These are phyloP conservation scores for Neurospora hispaniola DNA, from an alignment of 495 filamentous ascomycete species.

Conservation along the genomic window DNA sequence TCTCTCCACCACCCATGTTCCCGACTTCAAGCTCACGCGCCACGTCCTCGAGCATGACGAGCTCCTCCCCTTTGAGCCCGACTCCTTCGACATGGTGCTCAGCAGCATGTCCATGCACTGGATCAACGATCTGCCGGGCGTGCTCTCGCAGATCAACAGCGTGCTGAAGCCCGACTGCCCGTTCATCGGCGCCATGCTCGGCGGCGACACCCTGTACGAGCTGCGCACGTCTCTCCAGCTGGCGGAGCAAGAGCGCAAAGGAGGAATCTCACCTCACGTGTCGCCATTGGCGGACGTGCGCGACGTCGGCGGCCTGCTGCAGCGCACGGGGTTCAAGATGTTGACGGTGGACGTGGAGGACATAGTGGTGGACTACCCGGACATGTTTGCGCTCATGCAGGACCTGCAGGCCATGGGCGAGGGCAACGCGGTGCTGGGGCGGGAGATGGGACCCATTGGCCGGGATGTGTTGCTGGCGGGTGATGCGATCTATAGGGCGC, in stretches of 20 bases:
- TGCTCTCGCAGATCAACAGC: constrained; percentile 68
- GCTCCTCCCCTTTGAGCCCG: constrained; percentile 62
- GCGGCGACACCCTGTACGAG: constrained; percentile 90
- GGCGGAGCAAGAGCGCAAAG: constrained; percentile 76
- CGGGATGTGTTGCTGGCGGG: constrained; percentile 80
- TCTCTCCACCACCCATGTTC: constrained; percentile 56
- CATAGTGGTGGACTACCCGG: constrained; percentile 90
- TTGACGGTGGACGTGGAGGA: constrained; percentile 96
- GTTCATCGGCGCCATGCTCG: constrained; percentile 92
- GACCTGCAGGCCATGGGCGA: constrained; percentile 95
- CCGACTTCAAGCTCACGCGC: constrained; percentile 54
- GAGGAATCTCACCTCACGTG: constrained; percentile 78
- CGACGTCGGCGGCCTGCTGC: constrained; percentile 81
- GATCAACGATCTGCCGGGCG: constrained; percentile 88
- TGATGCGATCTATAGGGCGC: constrained; percentile 76
- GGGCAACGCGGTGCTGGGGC: constrained; percentile 72
- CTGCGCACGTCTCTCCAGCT: constrained; percentile 89
- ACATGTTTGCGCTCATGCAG: constrained; percentile 80
- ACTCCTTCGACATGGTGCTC: constrained; percentile 78
- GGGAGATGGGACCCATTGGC: constrained; percentile 62
- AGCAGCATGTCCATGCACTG: constrained; percentile 86
- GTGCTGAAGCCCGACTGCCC: constrained; percentile 84
- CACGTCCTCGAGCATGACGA: constrained; percentile 61
- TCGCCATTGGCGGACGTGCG: constrained; percentile 86
- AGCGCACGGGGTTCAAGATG: constrained; percentile 85